A percentile compares a stretch with the other conserved stretches of the same genome.
phyloP scores from a whole-genome alignment of 108 stramenopile genomes.

The Skeletonema menzelii region DNA sequence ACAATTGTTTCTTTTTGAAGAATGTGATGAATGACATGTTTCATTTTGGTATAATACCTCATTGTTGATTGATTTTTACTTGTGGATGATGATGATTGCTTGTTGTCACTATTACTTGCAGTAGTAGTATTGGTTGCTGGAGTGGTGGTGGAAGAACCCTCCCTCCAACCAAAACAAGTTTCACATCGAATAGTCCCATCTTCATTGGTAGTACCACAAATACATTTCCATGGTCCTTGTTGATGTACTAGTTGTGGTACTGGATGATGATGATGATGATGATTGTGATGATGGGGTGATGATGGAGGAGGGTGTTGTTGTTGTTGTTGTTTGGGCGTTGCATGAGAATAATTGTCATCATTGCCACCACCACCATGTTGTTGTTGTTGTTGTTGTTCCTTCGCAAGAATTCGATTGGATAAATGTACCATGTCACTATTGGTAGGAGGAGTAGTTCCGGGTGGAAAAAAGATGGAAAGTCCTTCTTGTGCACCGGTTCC shows the following conservation, averaged over 20 bases:
- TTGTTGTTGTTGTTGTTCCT: neutral
- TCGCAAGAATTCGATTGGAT: neutral
- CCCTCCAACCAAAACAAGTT: neutral
- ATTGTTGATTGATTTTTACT: neutral
- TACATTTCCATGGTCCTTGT: slow-evolving; percentile 27
- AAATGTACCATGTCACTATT: neutral
- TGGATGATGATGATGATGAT: too few species aligned
- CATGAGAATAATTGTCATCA: neutral
- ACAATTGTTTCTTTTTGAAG: slow-evolving; percentile 34
- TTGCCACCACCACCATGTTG: too few species aligned
- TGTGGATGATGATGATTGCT: slow-evolving; percentile 6
- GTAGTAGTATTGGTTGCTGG: neutral
- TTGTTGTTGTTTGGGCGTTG: neutral
- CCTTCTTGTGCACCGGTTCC: slow-evolving; percentile 43
- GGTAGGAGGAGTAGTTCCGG: slow-evolving; percentile 19
- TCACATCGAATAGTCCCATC: slow-evolving; percentile 17
- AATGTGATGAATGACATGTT: slow-evolving; percentile 50
- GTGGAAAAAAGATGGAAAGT: slow-evolving; percentile 47
- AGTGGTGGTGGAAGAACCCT: slow-evolving; percentile 1
- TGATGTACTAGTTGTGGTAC: neutral
- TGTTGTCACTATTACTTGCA: too few species aligned
- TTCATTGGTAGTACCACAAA: slow-evolving; percentile 23
- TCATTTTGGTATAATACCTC: slow-evolving; percentile 48
- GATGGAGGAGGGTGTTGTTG: neutral
- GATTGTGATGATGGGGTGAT: too few species aligned